phyloP scores from a whole-genome alignment of 2,329 filamentous ascomycete species.

The Xylaria polymorpha region DNA sequence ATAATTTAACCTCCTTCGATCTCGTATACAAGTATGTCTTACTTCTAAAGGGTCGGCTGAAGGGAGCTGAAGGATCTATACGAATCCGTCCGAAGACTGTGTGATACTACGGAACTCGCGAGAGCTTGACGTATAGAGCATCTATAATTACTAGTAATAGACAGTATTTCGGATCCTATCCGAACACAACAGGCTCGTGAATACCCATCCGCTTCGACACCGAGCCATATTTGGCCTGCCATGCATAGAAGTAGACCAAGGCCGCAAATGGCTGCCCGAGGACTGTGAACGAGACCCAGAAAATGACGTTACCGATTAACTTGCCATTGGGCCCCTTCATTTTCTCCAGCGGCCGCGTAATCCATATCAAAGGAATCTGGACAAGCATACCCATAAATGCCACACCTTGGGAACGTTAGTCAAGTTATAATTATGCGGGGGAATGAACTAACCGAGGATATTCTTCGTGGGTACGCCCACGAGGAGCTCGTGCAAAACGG shows the following conservation, averaged over 20 bases:
- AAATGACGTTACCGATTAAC: conserved; percentile 89
- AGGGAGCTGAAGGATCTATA: not conserved
- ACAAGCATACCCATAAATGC: conserved; percentile 95
- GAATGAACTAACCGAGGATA: conserved; percentile 75
- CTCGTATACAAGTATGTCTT: not conserved
- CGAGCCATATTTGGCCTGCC: conserved; percentile 97
- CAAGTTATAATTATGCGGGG: conserved; percentile 1
- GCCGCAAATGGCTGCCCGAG: conserved; percentile 94
- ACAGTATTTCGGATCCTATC: conserved; percentile 9
- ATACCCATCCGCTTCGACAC: conserved; percentile 63
- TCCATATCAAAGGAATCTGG: conserved; percentile 86
- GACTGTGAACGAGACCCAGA: conserved; percentile 96
- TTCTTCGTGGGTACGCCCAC: conserved; percentile 97
- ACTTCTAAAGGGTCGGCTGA: not conserved
- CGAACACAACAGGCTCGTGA: conserved; percentile 19
- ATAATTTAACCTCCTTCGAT: not conserved
- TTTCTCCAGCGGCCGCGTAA: conserved; percentile 84
- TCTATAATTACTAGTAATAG: conserved; percentile 8
- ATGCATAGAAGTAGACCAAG: conserved; percentile 95
- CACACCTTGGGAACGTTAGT: conserved; percentile 68
- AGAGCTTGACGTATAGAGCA: not conserved
- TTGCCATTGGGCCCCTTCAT: conserved; percentile 80
- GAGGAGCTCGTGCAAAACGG: conserved; percentile 88
- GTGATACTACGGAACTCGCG: not conserved
- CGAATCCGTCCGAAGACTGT: not conserved